Evolutionary conservation across 495 filamentous ascomycete species (phyloP).

Genomic region (Cercophora newfieldiana): DNA sequence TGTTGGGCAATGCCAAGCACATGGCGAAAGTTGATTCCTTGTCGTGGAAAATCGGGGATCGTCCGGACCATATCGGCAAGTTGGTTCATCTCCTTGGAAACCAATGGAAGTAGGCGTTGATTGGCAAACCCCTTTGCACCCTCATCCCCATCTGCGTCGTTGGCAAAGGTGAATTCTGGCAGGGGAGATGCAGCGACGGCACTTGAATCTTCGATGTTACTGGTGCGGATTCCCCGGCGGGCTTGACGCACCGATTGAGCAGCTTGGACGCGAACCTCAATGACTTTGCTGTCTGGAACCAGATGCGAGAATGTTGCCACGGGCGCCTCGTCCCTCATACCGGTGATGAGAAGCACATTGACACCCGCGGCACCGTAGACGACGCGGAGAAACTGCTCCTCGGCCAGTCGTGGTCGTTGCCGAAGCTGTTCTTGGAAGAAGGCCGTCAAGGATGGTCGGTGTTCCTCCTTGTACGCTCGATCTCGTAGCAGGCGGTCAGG

Average conservation of each 20-base stretch:
- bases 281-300: constrained; percentile 54
- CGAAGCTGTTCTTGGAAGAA: constrained; percentile 55
- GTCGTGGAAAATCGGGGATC: constrained; percentile 54
- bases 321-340: constrained; percentile 65
- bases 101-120: constrained; percentile 49
- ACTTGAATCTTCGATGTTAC: constrained; percentile 26
- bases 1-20: constrained; percentile 60
- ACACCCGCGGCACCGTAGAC: constrained; percentile 47
- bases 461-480: constrained; percentile 64
- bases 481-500: constrained; percentile 50
- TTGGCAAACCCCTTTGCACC: constrained; percentile 47
- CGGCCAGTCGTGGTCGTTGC: constrained; percentile 49
- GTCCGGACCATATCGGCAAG: constrained; percentile 54
- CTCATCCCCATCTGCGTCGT: constrained; percentile 44
- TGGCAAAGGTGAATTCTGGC: constrained; percentile 55
- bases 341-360: constrained; percentile 63
- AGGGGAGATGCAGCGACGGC: constrained; percentile 14
- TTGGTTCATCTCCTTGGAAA: constrained; percentile 50
- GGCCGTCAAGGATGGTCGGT: constrained; percentile 53
- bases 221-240: constrained; percentile 39
- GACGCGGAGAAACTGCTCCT: constrained; percentile 57
- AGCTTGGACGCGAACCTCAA: constrained; percentile 56
- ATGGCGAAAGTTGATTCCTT: constrained; percentile 57
- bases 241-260: constrained; percentile 44
- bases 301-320: constrained; percentile 56